Conservation (phyloP, 2,329 filamentous ascomycete species). For the Mollisia scopiformis region DNA sequence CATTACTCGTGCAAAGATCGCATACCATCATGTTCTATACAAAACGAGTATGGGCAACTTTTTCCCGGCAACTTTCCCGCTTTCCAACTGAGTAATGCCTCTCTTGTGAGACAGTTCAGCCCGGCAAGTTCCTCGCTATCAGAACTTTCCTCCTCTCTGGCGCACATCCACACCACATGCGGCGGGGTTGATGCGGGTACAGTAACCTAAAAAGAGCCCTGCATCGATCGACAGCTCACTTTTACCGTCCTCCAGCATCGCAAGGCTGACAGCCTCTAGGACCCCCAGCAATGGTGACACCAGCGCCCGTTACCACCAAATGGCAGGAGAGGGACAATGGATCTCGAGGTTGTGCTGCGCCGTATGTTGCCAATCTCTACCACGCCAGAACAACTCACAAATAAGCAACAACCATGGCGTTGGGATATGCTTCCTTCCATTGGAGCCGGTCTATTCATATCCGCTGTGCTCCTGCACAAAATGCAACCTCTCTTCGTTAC, state of each 20-base stretch:
- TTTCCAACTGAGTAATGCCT: no score
- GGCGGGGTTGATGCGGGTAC: background rate
- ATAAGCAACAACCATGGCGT: background rate
- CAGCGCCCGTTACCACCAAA: background rate
- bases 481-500: background rate
- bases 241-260: background rate
- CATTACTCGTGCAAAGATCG: no score
- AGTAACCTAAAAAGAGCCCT: no score
- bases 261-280: background rate
- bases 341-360: background rate
- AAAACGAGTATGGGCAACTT: no score
- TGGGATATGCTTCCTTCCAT: background rate
- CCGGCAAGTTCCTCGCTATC: no score
- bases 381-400: background rate
- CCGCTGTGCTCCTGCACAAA: background rate
- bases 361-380: background rate
- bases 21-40: no score
- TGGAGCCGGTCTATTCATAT: background rate
- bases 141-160: no score
- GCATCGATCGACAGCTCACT: background rate
- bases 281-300: background rate
- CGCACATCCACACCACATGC: no score
- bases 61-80: no score
- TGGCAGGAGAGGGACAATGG: background rate
- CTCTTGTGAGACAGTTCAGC: no score